Percentiles rank a stretch among this genome's conserved stretches.
These are phyloP conservation scores for Arthroderma sp. DNA, from an alignment of 2,329 filamentous ascomycete species.

Conservation along the genomic window DNA sequence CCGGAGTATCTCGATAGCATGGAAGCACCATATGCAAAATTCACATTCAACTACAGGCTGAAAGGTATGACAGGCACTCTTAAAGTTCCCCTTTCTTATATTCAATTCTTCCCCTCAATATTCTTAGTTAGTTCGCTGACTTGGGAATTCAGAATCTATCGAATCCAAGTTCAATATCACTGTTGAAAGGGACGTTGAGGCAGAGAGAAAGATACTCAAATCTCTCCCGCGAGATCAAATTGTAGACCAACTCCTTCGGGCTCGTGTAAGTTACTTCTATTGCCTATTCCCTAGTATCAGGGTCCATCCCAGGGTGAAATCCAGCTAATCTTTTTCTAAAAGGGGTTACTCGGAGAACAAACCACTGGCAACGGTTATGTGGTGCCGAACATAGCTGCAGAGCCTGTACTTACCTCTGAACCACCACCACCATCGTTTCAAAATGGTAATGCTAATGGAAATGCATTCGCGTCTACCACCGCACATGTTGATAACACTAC, in stretches of 20 bases:
- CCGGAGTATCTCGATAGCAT: constrained; percentile 19
- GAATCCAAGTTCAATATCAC: constrained; percentile 9
- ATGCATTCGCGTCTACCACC: no score
- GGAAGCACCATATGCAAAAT: constrained; percentile 21
- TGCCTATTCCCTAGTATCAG: no score
- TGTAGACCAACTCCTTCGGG: constrained; percentile 13
- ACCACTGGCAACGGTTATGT: neutral
- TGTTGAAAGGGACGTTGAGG: constrained; percentile 10
- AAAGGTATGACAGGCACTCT: constrained; percentile 4
- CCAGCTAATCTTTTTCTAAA: neutral
- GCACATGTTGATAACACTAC: no score
- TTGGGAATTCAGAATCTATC: constrained; percentile 9
- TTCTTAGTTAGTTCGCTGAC: neutral
- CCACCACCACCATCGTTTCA: no score
- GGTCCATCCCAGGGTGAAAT: no score
- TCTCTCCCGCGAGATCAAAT: constrained; percentile 10
- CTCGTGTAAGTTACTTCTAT: constrained; percentile 6
- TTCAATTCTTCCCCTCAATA: neutral
- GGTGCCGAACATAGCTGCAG: no score
- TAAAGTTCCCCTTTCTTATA: neutral
- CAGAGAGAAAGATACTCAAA: constrained; percentile 12
- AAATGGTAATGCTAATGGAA: no score
- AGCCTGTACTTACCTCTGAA: no score
- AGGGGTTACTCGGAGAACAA: constrained; percentile 2
- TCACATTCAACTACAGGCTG: constrained; percentile 21